Evolutionary conservation across 2,329 filamentous ascomycete species (phyloP), one percentile per base, ranked within the genome.

Genomic region (Colletotrichum trifolii): DNA sequence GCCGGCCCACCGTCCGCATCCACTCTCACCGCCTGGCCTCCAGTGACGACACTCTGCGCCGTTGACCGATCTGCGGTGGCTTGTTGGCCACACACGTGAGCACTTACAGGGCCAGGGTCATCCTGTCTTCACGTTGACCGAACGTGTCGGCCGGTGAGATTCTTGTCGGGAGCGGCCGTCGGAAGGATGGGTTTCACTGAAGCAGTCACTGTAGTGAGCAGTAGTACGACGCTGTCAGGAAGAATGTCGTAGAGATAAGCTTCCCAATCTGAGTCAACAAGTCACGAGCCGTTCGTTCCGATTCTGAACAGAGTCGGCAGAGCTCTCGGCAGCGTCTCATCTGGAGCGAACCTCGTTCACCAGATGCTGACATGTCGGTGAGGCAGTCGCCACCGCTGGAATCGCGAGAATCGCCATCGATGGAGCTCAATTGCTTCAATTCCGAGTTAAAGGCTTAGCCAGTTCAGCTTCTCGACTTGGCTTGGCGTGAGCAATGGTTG

Each of bases 1-100:
- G 17, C 55, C 55, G 55, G 43, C 12, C 55, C 55, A 58, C 55
- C 46, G 45, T 25, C 52, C 52, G 25, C 46, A 50, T 43, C 46
- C 55, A 58, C 55, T 35, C 25, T 58, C 47, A 50, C 55, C 55
- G 47, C 55, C 55, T 34, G 9, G 39, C 39, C 25, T 0, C 25
- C 35, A 48, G 43, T 40, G 17, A 46, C 25, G 25, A 25, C 25
- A 25, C 25, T 25, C 25, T 25, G n/a, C 38, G n/a, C 42, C 42
- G 42, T 39, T 35, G 42, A 9, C 35, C 43, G 55, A 58, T 58
- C 55, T 58, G 55, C 55, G 25, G 46, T 43, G 38, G 55, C 38
- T 47, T 38, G 15, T 50, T 17, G 15, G 55, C 46, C 55, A 58
- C 55, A 42, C 38, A 58, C 55, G 55, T 58, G 36, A 49, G 13